Evolutionary conservation across 441 rosid species (phyloP), one percentile per base, ranked within the genome.

Genomic region (Syzygium syzygioides): DNA sequence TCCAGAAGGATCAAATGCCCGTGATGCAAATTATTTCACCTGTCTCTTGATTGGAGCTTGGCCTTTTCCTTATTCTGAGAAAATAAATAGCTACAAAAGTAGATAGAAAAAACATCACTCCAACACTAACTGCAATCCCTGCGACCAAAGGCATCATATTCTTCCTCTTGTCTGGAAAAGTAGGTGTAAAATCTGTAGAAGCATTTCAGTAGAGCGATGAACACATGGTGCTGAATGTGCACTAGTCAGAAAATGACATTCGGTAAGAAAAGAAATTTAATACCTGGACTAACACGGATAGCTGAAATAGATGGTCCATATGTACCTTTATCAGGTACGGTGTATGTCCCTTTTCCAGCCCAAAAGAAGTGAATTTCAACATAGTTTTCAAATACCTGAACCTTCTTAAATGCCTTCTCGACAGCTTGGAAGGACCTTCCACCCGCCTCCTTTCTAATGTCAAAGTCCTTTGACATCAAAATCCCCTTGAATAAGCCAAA

Each of bases 321-420:
- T 76, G 88, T 89, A 53, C 95, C 96, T 87, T 66, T 89, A 34
- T 50, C 76, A 79, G 96, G 96, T 68, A 89, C 90, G 89, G 95
- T 93, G 56, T 94, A 93, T 2, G 96, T 93, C 55, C 98, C 97
- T 90, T 95, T 95, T 56, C 98, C 98, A 92, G 97, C 95, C 97
- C 97, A 95, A 87, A 94, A 93, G 50, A 94, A 90, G 91, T 94
- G 96, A 83, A 95, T 92, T 84, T 94, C 96, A 13, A 95, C 87
- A 87, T 91, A 86, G 88, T 94, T 94, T 85, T 93, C 93, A 4
- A 90, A 79, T 87, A 95, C 95, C 50, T 86, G 89, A 60, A 91
- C 89, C 45, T 41, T 41, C 26, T 86, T 94, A 86, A 94, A 95
- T 45, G 14, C 53, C 91, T 17, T 94, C 26, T 56, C 90, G 68